Evolutionary conservation across 305 asterid species (phyloP).

Genomic region (Solanum hybrid): DNA sequence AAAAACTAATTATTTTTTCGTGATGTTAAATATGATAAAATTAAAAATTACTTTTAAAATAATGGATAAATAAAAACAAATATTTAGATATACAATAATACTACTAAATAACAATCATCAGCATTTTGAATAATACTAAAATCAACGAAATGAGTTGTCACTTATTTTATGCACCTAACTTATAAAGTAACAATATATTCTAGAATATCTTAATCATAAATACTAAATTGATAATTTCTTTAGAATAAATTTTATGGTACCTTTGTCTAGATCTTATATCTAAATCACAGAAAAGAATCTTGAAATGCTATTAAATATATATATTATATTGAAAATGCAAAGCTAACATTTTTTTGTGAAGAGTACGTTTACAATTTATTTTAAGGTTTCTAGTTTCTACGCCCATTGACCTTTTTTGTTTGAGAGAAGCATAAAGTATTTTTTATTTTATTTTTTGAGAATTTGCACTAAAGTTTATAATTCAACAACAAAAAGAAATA

Average conservation of each 20-base stretch:
- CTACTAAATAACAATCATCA: not conserved
- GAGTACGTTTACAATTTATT: not conserved
- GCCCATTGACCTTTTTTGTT: not conserved
- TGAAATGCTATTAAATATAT: not conserved
- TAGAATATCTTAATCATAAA: not conserved
- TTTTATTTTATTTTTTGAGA: not conserved
- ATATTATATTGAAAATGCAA: not conserved
- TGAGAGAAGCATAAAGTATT: not conserved
- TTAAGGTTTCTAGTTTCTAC: not conserved
- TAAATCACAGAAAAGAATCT: not conserved
- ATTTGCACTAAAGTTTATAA: not conserved
- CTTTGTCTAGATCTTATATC: not conserved
- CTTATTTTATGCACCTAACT: not conserved
- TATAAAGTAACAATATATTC: not conserved
- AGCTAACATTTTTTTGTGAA: not conserved
- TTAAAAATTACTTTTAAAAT: too few species aligned
- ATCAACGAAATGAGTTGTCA: not conserved
- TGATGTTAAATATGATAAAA: too few species aligned
- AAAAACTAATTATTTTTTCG: too few species aligned
- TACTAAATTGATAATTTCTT: not conserved
- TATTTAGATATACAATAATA: too few species aligned
- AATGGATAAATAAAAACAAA: too few species aligned
- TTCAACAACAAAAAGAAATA: not conserved
- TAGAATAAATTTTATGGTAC: not conserved
- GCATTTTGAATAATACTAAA: not conserved